These are phyloP conservation scores for Melaleuca alternifolia DNA, from an alignment of 345 rosid genomes.

Conservation along the genomic window DNA sequence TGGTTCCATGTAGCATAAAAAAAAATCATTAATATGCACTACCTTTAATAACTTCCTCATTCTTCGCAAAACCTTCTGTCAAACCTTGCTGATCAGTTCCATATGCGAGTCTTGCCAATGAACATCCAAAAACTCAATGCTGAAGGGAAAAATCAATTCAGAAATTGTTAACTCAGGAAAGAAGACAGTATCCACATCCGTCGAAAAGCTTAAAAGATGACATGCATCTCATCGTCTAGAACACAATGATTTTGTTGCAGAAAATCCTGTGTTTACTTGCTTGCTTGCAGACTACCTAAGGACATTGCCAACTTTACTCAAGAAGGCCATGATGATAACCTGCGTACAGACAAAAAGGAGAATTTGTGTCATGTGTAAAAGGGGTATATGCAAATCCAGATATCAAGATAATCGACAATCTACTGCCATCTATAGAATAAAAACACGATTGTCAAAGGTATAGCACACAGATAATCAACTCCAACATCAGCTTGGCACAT, in stretches of 20 bases:
- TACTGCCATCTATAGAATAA: neutral
- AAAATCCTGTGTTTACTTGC: constrained; percentile 31
- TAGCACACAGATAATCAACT: neutral
- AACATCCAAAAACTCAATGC: neutral
- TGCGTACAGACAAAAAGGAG: neutral
- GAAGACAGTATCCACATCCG: constrained; percentile 42
- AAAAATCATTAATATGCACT: neutral
- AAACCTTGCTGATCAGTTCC: constrained; percentile 53
- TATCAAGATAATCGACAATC: neutral
- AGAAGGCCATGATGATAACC: constrained; percentile 64
- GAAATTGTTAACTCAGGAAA: neutral
- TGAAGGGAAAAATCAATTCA: neutral
- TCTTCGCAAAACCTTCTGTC: constrained; percentile 61
- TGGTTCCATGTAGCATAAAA: neutral
- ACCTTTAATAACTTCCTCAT: constrained; percentile 84
- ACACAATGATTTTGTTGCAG: constrained; percentile 51
- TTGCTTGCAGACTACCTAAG: constrained; percentile 53
- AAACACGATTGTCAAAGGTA: neutral
- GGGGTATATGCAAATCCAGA: neutral
- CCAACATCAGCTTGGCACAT: neutral
- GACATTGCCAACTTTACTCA: constrained; percentile 61
- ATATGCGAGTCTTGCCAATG: constrained; percentile 56
- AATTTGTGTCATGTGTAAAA: neutral
- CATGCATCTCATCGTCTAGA: constrained; percentile 66
- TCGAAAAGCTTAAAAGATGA: constrained; percentile 68